Evolutionary conservation across 148 eudicot species (phyloP).

Genomic region (Silene uniflora): DNA sequence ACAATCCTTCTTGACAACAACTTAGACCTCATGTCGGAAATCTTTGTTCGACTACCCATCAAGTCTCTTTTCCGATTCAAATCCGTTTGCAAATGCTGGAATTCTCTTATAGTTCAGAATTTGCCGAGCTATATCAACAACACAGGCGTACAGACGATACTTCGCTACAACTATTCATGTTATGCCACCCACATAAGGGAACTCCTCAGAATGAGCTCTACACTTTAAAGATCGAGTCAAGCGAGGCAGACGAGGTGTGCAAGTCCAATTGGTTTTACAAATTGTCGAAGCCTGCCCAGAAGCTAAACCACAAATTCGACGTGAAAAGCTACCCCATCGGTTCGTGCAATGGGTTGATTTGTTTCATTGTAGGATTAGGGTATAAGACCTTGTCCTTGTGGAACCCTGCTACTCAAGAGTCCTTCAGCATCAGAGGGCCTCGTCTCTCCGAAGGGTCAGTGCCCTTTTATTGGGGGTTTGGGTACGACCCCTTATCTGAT

Average conservation of each 20-base stretch:
- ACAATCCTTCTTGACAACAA: background rate
- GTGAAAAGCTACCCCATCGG: background rate
- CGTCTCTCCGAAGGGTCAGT: background rate
- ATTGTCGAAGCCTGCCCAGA: background rate
- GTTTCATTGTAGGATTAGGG: background rate
- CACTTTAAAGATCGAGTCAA: background rate
- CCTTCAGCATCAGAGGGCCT: background rate
- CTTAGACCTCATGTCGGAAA: background rate
- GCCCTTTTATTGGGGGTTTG: slow-evolving; percentile 11
- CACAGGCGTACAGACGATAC: background rate
- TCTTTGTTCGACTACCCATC: slow-evolving; percentile 3
- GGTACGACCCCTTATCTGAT: background rate
- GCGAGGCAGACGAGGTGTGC: background rate
- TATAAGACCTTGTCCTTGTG: background rate
- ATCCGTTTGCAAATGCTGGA: slow-evolving; percentile 6
- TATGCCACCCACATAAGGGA: background rate
- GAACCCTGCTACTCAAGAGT: background rate
- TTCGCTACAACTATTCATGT: background rate
- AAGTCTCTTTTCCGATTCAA: background rate
- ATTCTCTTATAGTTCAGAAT: background rate
- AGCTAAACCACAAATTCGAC: background rate
- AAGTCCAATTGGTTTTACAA: background rate
- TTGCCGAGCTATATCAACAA: background rate
- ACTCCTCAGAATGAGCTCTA: background rate
- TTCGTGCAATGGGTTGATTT: background rate